Base-by-base conservation (phyloP, 345 rosid genomes). In the Arabis alpina region DNA sequence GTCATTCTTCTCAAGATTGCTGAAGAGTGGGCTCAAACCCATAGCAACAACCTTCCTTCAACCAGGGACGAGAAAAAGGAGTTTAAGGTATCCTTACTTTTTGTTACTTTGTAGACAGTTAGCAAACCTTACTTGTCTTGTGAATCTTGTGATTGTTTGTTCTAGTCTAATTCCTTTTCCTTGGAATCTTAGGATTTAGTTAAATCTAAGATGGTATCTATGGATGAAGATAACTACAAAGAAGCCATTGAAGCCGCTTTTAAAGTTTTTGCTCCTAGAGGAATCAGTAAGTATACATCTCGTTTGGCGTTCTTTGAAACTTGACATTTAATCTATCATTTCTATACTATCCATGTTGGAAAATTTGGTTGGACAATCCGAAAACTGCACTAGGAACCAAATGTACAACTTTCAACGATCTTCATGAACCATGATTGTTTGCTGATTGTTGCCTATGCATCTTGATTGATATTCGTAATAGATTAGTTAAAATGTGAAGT, bases 191-290 rank as follows among this genome's bases (percentile, higher is more conserved):
- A 91, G 99, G 97, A 87, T 64, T 85, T 86, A 78, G 80, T 94
- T 25, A 94, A 86, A 74, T 78, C 87, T 76, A 78, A 78, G 85
- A 88, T 83, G 96, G 54, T 78, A 72, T 73, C 93, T 14, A 14
- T 73, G 27, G 97, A 94, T 51, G 99, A 94, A 78, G 97, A 94
- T 68, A 94, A 94, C 80, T 91, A 87, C 78, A 83, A 79, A 83
- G 97, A 91, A 89, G 97, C 99, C 51, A 76, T 76, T 13, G 95
- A 85, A 51, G 87, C 95, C 57, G 81, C 96, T 68, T 89, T 91
- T 68, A 91, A 94, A 82, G 91, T 94, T 61, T 91, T 83, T 84
- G 86, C 92, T 69, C 83, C 95, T 73, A 82, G 58, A 72, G 99
- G 97, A 84, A 84, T 91, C 51, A 85, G 99, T 94, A 77, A 89